Evolutionary conservation across 768 basidiomycete genomes (phyloP).

Genomic region (Russula vinacea): DNA sequence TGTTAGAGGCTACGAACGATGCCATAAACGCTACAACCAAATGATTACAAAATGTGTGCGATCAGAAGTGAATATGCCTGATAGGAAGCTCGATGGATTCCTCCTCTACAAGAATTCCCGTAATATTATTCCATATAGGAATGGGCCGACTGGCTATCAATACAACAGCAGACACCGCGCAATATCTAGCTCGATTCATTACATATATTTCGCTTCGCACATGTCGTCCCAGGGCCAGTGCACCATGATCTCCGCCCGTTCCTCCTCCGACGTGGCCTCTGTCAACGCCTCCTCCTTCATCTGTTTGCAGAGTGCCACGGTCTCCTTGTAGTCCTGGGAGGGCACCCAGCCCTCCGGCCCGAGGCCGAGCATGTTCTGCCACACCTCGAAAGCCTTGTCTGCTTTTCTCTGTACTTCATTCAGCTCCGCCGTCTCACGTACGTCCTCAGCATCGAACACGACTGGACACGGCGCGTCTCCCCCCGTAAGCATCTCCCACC

Average conservation of each 20-base stretch:
- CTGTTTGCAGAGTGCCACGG: not conserved
- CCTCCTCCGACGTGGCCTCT: conserved; percentile 34
- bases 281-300: not conserved
- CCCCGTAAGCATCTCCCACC: conserved; percentile 44
- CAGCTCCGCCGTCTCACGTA: conserved; percentile 43
- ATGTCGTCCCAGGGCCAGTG: conserved; percentile 51
- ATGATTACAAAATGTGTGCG: conserved; percentile 3
- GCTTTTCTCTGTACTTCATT: conserved; percentile 7
- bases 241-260: conserved; percentile 38
- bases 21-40: too few relatives aligned
- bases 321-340: not conserved
- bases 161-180: too few relatives aligned
- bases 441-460: conserved; percentile 46
- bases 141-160: too few relatives aligned
- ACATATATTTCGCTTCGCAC: conserved; percentile 49
- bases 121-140: not conserved
- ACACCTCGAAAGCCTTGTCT: not conserved
- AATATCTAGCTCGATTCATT: too few relatives aligned
- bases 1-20: too few relatives aligned
- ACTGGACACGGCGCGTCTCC: conserved; percentile 44
- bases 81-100: not conserved
- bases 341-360: conserved; percentile 11
- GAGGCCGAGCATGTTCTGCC: not conserved
- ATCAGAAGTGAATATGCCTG: conserved; percentile 7
- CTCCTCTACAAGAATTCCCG: not conserved